Conservation (phyloP, 805 yeast genomes). For the Metschnikowia dekortorum region DNA sequence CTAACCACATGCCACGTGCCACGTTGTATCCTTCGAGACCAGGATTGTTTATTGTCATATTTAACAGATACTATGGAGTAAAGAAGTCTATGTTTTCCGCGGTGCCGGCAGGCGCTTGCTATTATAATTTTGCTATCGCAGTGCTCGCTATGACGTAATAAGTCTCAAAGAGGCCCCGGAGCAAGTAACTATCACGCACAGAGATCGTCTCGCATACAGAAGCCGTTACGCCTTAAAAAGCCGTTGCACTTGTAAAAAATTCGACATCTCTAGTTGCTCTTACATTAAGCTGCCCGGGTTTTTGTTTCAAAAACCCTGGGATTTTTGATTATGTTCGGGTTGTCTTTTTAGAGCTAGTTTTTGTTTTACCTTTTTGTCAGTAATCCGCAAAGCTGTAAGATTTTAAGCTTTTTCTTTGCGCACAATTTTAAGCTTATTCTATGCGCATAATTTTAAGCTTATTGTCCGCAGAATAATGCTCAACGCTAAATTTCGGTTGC, state of each 20-base stretch:
- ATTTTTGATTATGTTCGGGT: neutral
- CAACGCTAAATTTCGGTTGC: too few species aligned
- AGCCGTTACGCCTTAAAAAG: neutral
- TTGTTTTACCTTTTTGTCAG: too few species aligned
- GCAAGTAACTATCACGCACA: too few species aligned
- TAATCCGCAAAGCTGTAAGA: too few species aligned
- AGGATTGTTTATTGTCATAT: constrained; percentile 29
- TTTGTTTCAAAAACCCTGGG: too few species aligned
- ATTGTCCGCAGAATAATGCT: too few species aligned
- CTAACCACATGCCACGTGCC: constrained; percentile 39
- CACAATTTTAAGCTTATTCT: too few species aligned
- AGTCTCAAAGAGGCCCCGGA: neutral
- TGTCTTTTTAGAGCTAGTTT: neutral
- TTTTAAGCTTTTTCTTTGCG: too few species aligned
- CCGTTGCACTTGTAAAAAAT: neutral
- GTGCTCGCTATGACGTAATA: neutral
- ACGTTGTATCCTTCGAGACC: constrained; percentile 31
- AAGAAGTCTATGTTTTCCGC: neutral
- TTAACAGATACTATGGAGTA: neutral
- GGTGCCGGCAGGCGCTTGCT: neutral
- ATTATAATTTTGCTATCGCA: neutral
- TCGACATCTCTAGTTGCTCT: neutral
- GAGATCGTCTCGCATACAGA: neutral
- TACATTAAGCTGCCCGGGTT: too few species aligned
- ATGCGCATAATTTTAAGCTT: too few species aligned